Evolutionary conservation across 768 basidiomycete genomes (phyloP).

Genomic region (Ramaria sp.): DNA sequence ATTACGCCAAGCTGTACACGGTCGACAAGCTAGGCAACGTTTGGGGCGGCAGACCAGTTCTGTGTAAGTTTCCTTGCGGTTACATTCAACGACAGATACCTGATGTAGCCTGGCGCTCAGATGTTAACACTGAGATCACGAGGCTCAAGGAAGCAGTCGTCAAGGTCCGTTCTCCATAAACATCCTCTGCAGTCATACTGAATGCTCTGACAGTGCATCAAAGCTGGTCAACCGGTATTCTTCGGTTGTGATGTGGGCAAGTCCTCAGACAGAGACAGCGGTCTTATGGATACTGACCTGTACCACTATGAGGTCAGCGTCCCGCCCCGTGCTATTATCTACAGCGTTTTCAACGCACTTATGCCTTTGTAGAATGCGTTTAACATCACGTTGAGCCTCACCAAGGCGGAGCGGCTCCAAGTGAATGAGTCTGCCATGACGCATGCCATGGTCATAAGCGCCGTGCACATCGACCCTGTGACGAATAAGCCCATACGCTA

Average conservation of each 20-base stretch:
- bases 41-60: conserved; percentile 75
- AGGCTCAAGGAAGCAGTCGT: conserved; percentile 77
- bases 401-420: conserved; percentile 77
- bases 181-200: background rate
- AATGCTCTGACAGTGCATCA: conserved; percentile 42
- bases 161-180: conserved; percentile 29
- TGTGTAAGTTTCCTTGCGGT: conserved; percentile 43
- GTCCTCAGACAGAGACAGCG: conserved; percentile 61
- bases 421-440: conserved; percentile 87
- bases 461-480: conserved; percentile 69
- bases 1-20: conserved; percentile 73
- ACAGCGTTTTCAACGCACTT: background rate
- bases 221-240: conserved; percentile 83
- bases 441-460: conserved; percentile 92
- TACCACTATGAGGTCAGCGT: conserved; percentile 66
- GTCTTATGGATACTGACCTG: conserved; percentile 80
- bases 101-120: conserved; percentile 28
- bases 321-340: background rate
- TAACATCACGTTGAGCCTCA: conserved; percentile 66
- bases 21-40: conserved; percentile 91
- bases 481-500: conserved; percentile 74
- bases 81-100: background rate
- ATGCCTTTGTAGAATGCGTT: conserved; percentile 52
- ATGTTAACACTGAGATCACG: conserved; percentile 81
- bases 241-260: conserved; percentile 96